phyloP scores from a whole-genome alignment of 2,329 filamentous ascomycete genomes.

The Pezicula radicicola region DNA sequence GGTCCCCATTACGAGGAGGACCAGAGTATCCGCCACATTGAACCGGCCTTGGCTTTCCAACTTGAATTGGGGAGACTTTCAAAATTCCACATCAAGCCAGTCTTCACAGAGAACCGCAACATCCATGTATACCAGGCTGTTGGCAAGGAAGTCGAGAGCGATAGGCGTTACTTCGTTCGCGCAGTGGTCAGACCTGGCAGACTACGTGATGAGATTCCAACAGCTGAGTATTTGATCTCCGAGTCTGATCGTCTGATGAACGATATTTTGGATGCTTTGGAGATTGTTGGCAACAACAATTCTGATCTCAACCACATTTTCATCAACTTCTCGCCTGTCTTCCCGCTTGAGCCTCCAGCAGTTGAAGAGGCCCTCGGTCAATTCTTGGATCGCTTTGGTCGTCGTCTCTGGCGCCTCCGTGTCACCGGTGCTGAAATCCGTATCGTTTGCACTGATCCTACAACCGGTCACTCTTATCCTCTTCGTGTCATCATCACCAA shows the following conservation, averaged over 20 bases:
- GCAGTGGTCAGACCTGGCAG: conserved; percentile 92
- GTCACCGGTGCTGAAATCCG: conserved; percentile 97
- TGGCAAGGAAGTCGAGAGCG: conserved; percentile 90
- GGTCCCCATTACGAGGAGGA: conserved; percentile 88
- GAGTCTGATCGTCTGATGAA: conserved; percentile 96
- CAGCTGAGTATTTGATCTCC: conserved; percentile 96
- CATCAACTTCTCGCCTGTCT: conserved; percentile 98
- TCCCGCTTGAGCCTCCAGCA: conserved; percentile 84
- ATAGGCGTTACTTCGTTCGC: conserved; percentile 98
- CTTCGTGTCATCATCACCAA: conserved; percentile 96
- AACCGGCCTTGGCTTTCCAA: conserved; percentile 97
- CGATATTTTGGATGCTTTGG: conserved; percentile 94
- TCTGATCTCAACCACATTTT: conserved; percentile 99
- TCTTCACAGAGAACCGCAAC: conserved; percentile 98
- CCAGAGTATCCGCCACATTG: conserved; percentile 92
- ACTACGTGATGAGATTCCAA: conserved; percentile 94
- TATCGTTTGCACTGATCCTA: conserved; percentile 92
- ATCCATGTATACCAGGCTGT: conserved; percentile 98
- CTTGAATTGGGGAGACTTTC: conserved; percentile 89
- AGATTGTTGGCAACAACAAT: conserved; percentile 99
- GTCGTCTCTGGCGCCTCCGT: conserved; percentile 92
- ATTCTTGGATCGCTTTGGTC: conserved; percentile 94
- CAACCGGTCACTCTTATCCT: conserved; percentile 81
- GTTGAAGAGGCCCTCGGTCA: conserved; percentile 91
- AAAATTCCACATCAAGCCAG: conserved; percentile 97